Base-by-base conservation (phyloP, 2,329 filamentous ascomycete species). In the Botrytis pseudocinerea region DNA sequence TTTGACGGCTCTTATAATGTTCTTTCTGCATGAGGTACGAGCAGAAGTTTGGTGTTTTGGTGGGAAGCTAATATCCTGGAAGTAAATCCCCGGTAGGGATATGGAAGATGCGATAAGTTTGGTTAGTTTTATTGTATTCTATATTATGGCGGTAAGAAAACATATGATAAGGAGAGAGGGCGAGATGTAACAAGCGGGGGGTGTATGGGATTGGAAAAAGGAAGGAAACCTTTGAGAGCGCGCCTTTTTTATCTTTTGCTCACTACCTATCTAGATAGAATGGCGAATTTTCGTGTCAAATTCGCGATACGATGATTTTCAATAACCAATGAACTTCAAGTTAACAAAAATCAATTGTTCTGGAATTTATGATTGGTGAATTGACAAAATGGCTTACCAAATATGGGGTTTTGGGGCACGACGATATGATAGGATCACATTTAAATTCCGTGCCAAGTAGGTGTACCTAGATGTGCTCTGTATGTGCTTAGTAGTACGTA, bases 1-100 rank as follows among this genome's bases (percentile, higher is more conserved):
- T 54, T 73, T 73, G 28, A 74, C 61, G 65, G 62, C 73, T 63
- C 72, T 73, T 61, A 68, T 72, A 59, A 72, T 74, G 69, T 57
- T 66, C n/a, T 63, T 62, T 69, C 51, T 72, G 54, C 65, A 69
- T 32, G 62, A 32, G 54, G 35, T 68, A 54, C 54, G 54, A 66
- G 65, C 63, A 72, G n/a, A 69, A 61, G 20, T 42, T 57, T 51
- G 70, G 70, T 72, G 70, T 72, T 72, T 28, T 61, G 51, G 70
- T 61, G 51, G 35, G 18, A 68, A 57, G 64, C 65, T 68, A 68
- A 51, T 68, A 68, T 54, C 25, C 35, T 54, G 46, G 64, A 28
- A 54, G 35, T 28, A 42, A 68, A 54, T 68, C 48, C 48, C 48
- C 7, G 38, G 65, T 54, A 57, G 65, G 35, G 48, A 40, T 42